Conservation (phyloP, 1,284 basidiomycete genomes). For the Leccinum angustisporum region DNA sequence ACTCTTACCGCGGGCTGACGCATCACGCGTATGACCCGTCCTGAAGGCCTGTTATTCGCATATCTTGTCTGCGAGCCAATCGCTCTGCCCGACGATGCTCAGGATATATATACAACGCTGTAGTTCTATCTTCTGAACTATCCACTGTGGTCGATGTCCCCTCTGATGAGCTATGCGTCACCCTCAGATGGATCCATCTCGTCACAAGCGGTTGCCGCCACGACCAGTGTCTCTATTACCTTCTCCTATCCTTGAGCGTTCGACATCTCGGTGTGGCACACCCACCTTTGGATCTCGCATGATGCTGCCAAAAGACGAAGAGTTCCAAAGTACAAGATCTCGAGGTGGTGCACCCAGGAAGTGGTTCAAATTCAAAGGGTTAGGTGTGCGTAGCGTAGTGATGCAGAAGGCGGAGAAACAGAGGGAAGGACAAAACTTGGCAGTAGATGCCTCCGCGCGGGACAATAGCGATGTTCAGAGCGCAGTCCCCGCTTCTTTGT, state of each 20-base stretch:
- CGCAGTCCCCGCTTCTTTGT: constrained; percentile 10
- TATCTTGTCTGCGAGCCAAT: constrained; percentile 65
- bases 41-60: constrained; percentile 62
- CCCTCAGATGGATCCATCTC: constrained; percentile 23
- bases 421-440: constrained; percentile 14
- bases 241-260: constrained; percentile 25
- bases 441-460: neutral
- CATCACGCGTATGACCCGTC: constrained; percentile 55
- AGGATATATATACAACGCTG: constrained; percentile 24
- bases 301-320: constrained; percentile 29
- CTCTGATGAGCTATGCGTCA: constrained; percentile 20
- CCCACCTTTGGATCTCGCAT: constrained; percentile 57
- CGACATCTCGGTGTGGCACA: constrained; percentile 50
- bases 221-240: constrained; percentile 10
- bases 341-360: constrained; percentile 23
- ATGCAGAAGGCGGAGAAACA: constrained; percentile 27
- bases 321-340: constrained; percentile 17
- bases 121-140: constrained; percentile 22
- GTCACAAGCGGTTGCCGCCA: constrained; percentile 11
- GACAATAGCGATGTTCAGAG: constrained; percentile 10
- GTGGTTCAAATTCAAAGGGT: constrained; percentile 33
- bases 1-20: constrained; percentile 66
- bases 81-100: constrained; percentile 41
- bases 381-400: constrained; percentile 28
- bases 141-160: constrained; percentile 19